A percentile compares a stretch with the other conserved stretches of the same genome.
Conservation (phyloP, 768 basidiomycete species). For the Calocybe cyanea region DNA sequence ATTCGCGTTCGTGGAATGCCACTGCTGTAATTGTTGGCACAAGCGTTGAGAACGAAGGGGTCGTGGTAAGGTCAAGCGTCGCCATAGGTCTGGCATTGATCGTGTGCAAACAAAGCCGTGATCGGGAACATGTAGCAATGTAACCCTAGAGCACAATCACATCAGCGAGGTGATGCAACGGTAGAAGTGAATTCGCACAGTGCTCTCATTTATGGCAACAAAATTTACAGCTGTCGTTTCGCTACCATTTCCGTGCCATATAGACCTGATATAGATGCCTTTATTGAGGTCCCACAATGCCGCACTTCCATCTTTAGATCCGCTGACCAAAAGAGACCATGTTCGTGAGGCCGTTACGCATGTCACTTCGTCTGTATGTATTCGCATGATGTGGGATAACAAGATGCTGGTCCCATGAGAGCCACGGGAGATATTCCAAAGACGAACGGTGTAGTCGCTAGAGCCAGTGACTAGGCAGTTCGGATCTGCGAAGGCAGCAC, state of each 20-base stretch:
- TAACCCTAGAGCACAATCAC: slow-evolving; percentile 55
- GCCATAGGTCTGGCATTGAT: slow-evolving; percentile 82
- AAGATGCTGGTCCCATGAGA: slow-evolving; percentile 26
- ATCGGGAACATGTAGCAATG: slow-evolving; percentile 77
- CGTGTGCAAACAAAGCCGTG: slow-evolving; percentile 75
- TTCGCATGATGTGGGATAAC: slow-evolving; percentile 74
- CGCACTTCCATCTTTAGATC: slow-evolving; percentile 82
- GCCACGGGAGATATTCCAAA: slow-evolving; percentile 66
- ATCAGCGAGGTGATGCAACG: background rate
- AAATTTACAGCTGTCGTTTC: slow-evolving; percentile 51
- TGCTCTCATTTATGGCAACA: slow-evolving; percentile 81
- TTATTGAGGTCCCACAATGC: slow-evolving; percentile 89
- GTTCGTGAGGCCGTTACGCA: slow-evolving; percentile 70
- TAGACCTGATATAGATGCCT: slow-evolving; percentile 74
- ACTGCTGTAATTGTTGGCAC: slow-evolving; percentile 66
- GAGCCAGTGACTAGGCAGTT: slow-evolving; percentile 77
- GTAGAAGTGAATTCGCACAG: slow-evolving; percentile 44
- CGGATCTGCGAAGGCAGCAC: slow-evolving; percentile 75
- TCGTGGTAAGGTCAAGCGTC: slow-evolving; percentile 53
- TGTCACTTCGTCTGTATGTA: slow-evolving; percentile 66
- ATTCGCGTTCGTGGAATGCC: slow-evolving; percentile 88
- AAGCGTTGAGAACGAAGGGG: slow-evolving; percentile 38
- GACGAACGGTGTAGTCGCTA: slow-evolving; percentile 72
- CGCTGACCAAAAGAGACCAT: slow-evolving; percentile 84
- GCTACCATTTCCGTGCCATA: slow-evolving; percentile 58